Conservation (phyloP, 78 protist genomes). For the Dictyostelium discoideum region dicty_2.7 NC_007089.4:1059501-1060000, state of each 20-base stretch:
- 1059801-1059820: neutral
- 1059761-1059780: neutral
- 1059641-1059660: no score
- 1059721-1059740: neutral
- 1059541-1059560: conserved; percentile 78
- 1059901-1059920: no score
- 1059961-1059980: no score
- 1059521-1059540: conserved; percentile 59
- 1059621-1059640: no score
- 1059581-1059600: conserved; percentile 4
- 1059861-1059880: neutral
- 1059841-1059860: neutral
- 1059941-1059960: neutral
- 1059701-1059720: neutral
- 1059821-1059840: neutral
- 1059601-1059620: neutral
- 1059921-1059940: no score
- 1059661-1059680: no score
- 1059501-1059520: conserved; percentile 73
- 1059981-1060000: no score
- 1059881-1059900: no score
- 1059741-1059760: neutral
- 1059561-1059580: conserved; percentile 78
- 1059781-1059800: neutral
- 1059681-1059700: neutral